Base-by-base conservation (phyloP, 2,329 filamentous ascomycete species). In the Aspergillus novoparasiticus region DNA sequence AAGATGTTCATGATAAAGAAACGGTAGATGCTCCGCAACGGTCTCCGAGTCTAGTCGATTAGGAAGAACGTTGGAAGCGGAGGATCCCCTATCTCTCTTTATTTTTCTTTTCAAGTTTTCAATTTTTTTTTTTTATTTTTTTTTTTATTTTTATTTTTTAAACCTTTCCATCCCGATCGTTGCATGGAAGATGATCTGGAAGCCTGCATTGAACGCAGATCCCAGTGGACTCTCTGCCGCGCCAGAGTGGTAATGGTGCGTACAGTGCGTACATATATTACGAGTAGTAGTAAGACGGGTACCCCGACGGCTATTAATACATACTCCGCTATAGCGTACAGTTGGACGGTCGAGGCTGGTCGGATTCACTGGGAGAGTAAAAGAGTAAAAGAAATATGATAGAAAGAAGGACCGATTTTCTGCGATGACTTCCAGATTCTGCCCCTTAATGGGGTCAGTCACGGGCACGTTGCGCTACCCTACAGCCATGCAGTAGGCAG, bases 171-270 rank as follows among this genome's bases (percentile, higher is more conserved):
- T 4, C 30, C n/a, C 21, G n/a, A 36, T 16, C 12, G 36, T 55
- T 55, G 30, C 21, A 55, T 55, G 51, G 23, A 19, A 32, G 21
- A 23, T 54, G 30, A 54, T 54, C 51, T 54, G 30, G 51, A 54
- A 55, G 32, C 16, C n/a, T 55, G 51, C 46, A 51, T n/a, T 51
- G 26, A 51, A 30, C 28, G 48, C 51, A 39, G 51, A 55, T 55
- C 51, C 36, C 6, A 55, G 30, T 39, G 51, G 51, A 39, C 34
- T 26, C 16, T 36, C 26, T 55, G 32, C 34, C 21, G 51, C 51
- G 14, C n/a, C 10, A 39, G n/a, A 55, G 23, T 39, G 12, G 51
- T 55, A 55, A 55, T 55, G 51, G 32, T 55, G n/a, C 21, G 51
- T 55, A 55, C 36, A 16, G 16, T 19, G 16, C 36, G 16, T 41